Evolutionary conservation across 805 yeast genomes (phyloP).

Genomic region (Saccharomycopsis fermentans): DNA sequence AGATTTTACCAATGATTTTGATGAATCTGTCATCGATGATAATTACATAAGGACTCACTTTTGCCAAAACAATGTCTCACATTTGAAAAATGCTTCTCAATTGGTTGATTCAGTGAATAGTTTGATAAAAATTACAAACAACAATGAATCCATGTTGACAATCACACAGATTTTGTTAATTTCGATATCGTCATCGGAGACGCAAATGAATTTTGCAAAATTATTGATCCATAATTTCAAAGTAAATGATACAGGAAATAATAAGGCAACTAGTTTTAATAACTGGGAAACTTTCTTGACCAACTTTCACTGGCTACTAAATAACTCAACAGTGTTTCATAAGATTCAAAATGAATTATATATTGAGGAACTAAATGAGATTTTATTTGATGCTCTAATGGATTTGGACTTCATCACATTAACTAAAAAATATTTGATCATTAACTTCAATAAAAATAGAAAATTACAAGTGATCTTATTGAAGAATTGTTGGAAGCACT

Average conservation of each 20-base stretch:
- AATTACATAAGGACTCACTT: slow-evolving; percentile 12
- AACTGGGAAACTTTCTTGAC: slow-evolving; percentile 16
- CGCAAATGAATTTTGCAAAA: slow-evolving; percentile 18
- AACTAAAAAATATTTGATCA: slow-evolving; percentile 9
- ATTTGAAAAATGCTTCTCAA: slow-evolving; percentile 5
- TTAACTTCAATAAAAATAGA: slow-evolving; percentile 12
- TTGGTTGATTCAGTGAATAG: slow-evolving; percentile 14
- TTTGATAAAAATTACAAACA: slow-evolving; percentile 14
- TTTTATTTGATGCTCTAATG: slow-evolving; percentile 15
- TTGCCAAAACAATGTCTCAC: slow-evolving; percentile 9
- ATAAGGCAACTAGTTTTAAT: slow-evolving; percentile 1
- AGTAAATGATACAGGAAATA: slow-evolving; percentile 6
- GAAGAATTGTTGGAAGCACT: slow-evolving; percentile 16
- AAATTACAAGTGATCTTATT: slow-evolving; percentile 12
- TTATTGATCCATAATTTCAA: slow-evolving; percentile 16
- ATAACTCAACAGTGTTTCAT: slow-evolving; percentile 13
- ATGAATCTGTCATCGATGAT: slow-evolving; percentile 9
- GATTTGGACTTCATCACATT: slow-evolving; percentile 10
- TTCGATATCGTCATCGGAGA: slow-evolving; percentile 9
- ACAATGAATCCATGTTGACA: slow-evolving; percentile 16
- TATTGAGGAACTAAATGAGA: slow-evolving; percentile 14
- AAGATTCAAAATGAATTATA: slow-evolving; percentile 12
- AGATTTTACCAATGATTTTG: slow-evolving; percentile 10
- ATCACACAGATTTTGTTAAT: slow-evolving; percentile 16
- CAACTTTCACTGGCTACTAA: slow-evolving; percentile 17